Evolutionary conservation across 2,329 filamentous ascomycete genomes (phyloP).

Genomic region (Aspergillus pseudoglaucus): DNA sequence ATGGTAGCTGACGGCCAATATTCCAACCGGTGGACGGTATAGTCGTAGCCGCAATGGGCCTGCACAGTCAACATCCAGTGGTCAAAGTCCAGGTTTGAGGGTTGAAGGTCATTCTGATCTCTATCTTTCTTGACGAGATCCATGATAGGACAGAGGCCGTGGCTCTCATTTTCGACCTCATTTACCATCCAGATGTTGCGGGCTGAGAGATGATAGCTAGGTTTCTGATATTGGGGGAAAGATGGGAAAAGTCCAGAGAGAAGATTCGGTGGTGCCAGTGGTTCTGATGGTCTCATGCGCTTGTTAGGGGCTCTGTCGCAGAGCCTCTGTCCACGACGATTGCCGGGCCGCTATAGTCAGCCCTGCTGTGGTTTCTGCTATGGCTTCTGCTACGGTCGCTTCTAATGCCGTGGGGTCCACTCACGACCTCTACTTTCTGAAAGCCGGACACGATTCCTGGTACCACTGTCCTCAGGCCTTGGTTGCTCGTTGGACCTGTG

Average conservation of each 20-base stretch:
- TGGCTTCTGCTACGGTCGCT: neutral
- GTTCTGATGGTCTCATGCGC: neutral
- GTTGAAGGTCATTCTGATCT: neutral
- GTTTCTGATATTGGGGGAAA: neutral
- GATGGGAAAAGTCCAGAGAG: neutral
- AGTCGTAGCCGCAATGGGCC: conserved; percentile 3
- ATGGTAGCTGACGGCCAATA: conserved; percentile 1
- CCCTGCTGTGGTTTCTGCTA: neutral
- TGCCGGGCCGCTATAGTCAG: neutral
- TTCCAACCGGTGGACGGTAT: conserved; percentile 3
- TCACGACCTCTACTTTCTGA: neutral
- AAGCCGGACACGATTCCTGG: too few species aligned
- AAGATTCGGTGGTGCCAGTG: neutral
- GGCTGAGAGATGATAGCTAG: neutral
- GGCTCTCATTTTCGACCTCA: neutral
- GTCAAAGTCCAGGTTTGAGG: conserved; percentile 1
- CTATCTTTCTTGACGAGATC: neutral
- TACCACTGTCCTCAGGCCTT: neutral
- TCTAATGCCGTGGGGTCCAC: neutral
- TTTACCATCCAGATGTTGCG: conserved; percentile 4
- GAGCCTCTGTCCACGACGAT: neutral
- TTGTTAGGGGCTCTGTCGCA: conserved; percentile 1
- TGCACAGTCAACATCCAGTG: conserved; percentile 1
- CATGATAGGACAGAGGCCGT: conserved; percentile 2
- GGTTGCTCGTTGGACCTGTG: neutral